These are phyloP conservation scores for Fusarium setosum DNA, from an alignment of 2,329 filamentous ascomycete species.

Conservation along the genomic window DNA sequence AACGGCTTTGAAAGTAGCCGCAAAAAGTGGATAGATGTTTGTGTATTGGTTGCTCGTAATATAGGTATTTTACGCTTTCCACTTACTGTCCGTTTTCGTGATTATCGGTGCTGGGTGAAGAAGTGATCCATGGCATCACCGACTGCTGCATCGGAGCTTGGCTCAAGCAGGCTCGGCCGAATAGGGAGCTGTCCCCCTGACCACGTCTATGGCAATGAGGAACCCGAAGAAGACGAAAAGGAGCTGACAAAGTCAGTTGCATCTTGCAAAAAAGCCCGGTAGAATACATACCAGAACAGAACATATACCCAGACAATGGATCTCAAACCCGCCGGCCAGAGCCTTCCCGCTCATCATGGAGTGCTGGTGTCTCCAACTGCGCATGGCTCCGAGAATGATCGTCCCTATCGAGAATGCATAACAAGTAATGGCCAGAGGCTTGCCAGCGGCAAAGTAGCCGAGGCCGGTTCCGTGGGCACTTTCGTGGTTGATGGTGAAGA, in stretches of 20 bases:
- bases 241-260: conserved; percentile 28
- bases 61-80: neutral
- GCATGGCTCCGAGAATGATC: conserved; percentile 45
- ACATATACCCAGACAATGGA: conserved; percentile 38
- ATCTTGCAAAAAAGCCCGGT: neutral
- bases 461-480: conserved; percentile 51
- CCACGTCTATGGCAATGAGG: conserved; percentile 37
- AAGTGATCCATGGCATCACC: neutral
- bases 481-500: conserved; percentile 65
- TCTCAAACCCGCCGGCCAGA: conserved; percentile 46
- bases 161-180: neutral
- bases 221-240: conserved; percentile 38
- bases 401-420: conserved; percentile 53
- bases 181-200: conserved; percentile 8
- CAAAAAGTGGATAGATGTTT: neutral
- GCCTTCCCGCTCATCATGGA: conserved; percentile 45
- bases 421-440: conserved; percentile 63
- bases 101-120: neutral
- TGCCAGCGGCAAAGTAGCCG: conserved; percentile 70
- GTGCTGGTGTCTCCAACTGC: conserved; percentile 47
- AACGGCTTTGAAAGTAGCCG: neutral
- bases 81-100: neutral
- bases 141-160: neutral
- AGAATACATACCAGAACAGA: conserved; percentile 27
- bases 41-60: neutral